Evolutionary conservation across 352 stramenopile species (phyloP), one percentile per base, ranked within the genome.

Genomic region (Thalassiosira mediterranea): DNA sequence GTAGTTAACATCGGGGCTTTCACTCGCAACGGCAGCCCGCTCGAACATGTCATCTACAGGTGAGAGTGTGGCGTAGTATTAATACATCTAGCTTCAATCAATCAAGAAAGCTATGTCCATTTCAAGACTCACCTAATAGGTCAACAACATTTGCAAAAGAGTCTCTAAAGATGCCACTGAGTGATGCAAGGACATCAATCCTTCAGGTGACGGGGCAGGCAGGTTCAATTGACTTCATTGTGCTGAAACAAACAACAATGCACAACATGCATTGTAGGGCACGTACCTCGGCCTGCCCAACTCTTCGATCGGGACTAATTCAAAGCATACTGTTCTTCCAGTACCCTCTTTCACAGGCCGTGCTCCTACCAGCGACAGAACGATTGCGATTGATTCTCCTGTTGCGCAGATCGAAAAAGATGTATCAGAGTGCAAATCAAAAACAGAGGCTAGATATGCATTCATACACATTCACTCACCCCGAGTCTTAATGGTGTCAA

Each of bases 401-500:
- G n/a, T n/a, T n/a, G n/a, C n/a, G n/a, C n/a, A n/a, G n/a, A n/a
- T n/a, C n/a, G n/a, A n/a, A n/a, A n/a, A n/a, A n/a, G n/a, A n/a
- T n/a, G n/a, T n/a, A n/a, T n/a, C n/a, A n/a, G n/a, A n/a, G n/a
- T n/a, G n/a, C n/a, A n/a, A n/a, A n/a, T n/a, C n/a, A n/a, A n/a
- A n/a, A n/a, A n/a, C n/a, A n/a, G n/a, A n/a, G n/a, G n/a, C n/a
- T n/a, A n/a, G n/a, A n/a, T n/a, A n/a, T n/a, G n/a, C n/a, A n/a
- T n/a, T n/a, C n/a, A n/a, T n/a, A n/a, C n/a, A n/a, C n/a, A n/a
- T n/a, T n/a, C n/a, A n/a, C n/a, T n/a, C n/a, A 13, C 88, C 72
- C 57, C 72, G 47, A 17, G 91, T 95, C 76, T 95, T 95, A 65
- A 95, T 95, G 52, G 93, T 90, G 72, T 95, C 91, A 44, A 92